phyloP scores from a whole-genome alignment of 1,139 yeast genomes.

The Suhomyces wounanorum region DNA sequence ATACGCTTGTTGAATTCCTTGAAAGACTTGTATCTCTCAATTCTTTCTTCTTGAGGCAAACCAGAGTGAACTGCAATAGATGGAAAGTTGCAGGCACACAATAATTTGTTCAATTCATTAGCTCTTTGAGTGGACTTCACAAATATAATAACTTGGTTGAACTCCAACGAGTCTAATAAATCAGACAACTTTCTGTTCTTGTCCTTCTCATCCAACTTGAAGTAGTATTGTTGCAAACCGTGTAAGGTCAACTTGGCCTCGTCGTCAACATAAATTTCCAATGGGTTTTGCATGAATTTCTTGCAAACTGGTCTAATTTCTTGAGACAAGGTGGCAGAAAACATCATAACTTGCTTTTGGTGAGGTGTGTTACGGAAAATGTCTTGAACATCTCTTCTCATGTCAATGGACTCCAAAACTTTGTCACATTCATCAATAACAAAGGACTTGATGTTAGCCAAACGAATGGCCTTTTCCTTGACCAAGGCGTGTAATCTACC shows the following conservation, averaged over 20 bases:
- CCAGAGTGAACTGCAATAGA: conserved; percentile 97
- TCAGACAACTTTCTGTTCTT: conserved; percentile 94
- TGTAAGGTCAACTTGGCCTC: conserved; percentile 97
- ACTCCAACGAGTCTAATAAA: conserved; percentile 89
- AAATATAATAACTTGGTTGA: conserved; percentile 96
- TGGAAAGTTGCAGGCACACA: conserved; percentile 94
- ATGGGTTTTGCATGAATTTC: conserved; percentile 96
- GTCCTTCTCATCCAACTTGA: conserved; percentile 86
- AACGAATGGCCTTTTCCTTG: conserved; percentile 84
- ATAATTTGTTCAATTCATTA: conserved; percentile 82
- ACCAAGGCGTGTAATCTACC: conserved; percentile 96
- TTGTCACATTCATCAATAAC: conserved; percentile 99
- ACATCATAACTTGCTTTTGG: conserved; percentile 99
- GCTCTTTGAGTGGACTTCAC: conserved; percentile 94
- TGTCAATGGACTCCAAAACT: conserved; percentile 86
- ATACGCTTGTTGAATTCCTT: conserved; percentile 98
- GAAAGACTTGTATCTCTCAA: conserved; percentile 92
- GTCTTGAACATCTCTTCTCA: conserved; percentile 99
- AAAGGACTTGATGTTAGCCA: conserved; percentile 88
- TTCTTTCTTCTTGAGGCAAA: conserved; percentile 97
- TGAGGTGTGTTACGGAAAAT: conserved; percentile 97
- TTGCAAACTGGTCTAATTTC: conserved; percentile 97
- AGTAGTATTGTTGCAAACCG: conserved; percentile 96
- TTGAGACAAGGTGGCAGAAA: conserved; percentile 91
- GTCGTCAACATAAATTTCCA: conserved; percentile 96